phyloP scores from a whole-genome alignment of 2,329 filamentous ascomycete genomes.

The Cladosporium sp. region DNA sequence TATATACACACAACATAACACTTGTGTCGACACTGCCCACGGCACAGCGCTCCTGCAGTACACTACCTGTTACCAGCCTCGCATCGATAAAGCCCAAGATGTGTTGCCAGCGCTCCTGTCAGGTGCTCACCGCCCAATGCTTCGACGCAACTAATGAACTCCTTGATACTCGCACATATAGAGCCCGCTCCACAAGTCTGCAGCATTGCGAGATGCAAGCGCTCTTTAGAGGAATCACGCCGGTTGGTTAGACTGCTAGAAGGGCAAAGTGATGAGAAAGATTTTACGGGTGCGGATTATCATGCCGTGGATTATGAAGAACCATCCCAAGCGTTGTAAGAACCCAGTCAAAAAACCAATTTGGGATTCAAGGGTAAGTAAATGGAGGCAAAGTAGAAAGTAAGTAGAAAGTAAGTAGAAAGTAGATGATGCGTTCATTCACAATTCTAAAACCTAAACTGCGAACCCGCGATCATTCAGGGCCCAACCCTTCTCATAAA shows the following conservation, averaged over 20 bases:
- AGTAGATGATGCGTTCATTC: slow-evolving; percentile 4
- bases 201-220: too few relatives aligned
- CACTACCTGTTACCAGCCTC: background rate
- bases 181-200: too few relatives aligned
- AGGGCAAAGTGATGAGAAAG: too few relatives aligned
- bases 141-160: background rate
- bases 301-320: too few relatives aligned
- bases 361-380: too few relatives aligned
- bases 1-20: too few relatives aligned
- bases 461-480: background rate
- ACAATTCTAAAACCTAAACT: background rate
- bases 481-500: slow-evolving; percentile 4
- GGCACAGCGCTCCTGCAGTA: background rate
- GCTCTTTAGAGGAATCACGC: too few relatives aligned
- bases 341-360: background rate
- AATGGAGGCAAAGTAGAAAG: background rate
- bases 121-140: background rate
- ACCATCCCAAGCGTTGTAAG: background rate
- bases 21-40: background rate
- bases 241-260: too few relatives aligned
- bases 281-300: too few relatives aligned
- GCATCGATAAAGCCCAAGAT: background rate
- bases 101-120: background rate
- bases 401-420: background rate
- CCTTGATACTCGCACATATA: too few relatives aligned